Evolutionary conservation across 1,284 basidiomycete genomes (phyloP).

Genomic region (Cutaneotrichosporon cavernicola): DNA sequence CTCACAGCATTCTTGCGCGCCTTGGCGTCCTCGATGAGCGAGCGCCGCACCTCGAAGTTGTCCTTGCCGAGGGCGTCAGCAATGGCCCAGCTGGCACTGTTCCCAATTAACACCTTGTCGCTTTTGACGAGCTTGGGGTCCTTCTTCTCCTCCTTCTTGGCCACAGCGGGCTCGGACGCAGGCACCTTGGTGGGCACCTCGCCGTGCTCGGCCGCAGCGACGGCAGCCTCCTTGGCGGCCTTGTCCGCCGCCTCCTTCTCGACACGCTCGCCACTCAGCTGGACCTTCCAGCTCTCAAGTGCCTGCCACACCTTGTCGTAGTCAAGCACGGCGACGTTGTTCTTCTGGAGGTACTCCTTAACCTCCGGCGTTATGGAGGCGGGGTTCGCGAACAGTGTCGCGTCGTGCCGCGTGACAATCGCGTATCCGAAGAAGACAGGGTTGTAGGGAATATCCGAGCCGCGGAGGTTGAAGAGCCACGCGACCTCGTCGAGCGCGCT

Average conservation of each 20-base stretch:
- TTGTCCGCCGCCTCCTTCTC: conserved; percentile 15
- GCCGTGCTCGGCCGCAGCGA: conserved; percentile 2
- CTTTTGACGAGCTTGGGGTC: conserved; percentile 38
- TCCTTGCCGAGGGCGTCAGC: conserved; percentile 70
- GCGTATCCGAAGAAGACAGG: conserved; percentile 96
- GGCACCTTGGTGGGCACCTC: conserved; percentile 17
- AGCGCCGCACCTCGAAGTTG: conserved; percentile 64
- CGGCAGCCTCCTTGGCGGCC: conserved; percentile 7
- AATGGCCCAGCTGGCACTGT: conserved; percentile 74
- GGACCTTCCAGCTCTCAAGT: conserved; percentile 32
- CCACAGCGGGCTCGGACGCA: background rate
- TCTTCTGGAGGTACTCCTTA: conserved; percentile 60
- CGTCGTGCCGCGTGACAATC: conserved; percentile 67
- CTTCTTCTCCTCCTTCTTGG: background rate
- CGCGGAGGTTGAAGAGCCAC: conserved; percentile 92
- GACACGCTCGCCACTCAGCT: conserved; percentile 23
- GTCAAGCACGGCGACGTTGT: conserved; percentile 65
- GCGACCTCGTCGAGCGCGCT: conserved; percentile 84
- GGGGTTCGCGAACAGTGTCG: conserved; percentile 71
- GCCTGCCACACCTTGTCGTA: conserved; percentile 66
- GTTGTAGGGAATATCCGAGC: conserved; percentile 89
- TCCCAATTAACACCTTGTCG: conserved; percentile 59
- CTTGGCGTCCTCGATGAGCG: conserved; percentile 79
- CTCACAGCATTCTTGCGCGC: conserved; percentile 76
- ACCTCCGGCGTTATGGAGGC: conserved; percentile 64